A percentile compares a stretch with the other conserved stretches of the same genome.
These are phyloP conservation scores for Centella asiatica DNA, from an alignment of 129 eudicot species.

Conservation along the genomic window DNA sequence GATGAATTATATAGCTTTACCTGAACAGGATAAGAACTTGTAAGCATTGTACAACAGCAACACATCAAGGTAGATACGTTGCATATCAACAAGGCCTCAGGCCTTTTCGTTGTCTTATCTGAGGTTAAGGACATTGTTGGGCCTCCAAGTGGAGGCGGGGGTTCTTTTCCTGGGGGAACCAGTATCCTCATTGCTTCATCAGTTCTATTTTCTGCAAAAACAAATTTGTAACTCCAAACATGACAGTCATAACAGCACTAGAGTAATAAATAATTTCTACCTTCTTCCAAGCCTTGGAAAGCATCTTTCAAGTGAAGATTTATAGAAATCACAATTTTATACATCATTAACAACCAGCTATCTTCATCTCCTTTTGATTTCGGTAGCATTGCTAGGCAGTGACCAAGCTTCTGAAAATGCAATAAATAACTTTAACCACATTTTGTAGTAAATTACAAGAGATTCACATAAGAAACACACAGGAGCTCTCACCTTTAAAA, in stretches of 20 bases:
- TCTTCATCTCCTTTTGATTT: conserved; percentile 81
- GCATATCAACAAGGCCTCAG: conserved; percentile 42
- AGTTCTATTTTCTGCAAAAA: conserved; percentile 42
- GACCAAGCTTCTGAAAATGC: conserved; percentile 54
- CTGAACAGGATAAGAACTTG: conserved; percentile 63
- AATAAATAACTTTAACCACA: not conserved
- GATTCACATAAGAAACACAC: not conserved
- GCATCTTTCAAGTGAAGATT: conserved; percentile 51
- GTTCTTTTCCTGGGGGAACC: conserved; percentile 64
- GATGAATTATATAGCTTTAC: conserved; percentile 21
- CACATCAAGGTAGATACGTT: conserved; percentile 50
- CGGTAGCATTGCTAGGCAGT: conserved; percentile 75
- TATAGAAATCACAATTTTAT: conserved; percentile 56
- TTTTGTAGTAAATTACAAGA: conserved; percentile 5
- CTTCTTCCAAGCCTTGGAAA: conserved; percentile 84
- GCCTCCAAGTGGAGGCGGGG: conserved; percentile 79
- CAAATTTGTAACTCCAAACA: conserved; percentile 9
- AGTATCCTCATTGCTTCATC: conserved; percentile 39
- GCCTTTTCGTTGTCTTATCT: conserved; percentile 29
- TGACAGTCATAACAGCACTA: conserved; percentile 11
- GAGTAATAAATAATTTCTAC: conserved; percentile 24
- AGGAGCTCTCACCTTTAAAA: conserved; percentile 50
- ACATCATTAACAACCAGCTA: conserved; percentile 82
- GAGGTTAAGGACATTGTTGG: conserved; percentile 28
- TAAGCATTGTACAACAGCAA: conserved; percentile 73